Evolutionary conservation across 225 moss, liverwort and hornwort genomes (phyloP).

Genomic region (Bryoerythrophyllum caledonicum): DNA sequence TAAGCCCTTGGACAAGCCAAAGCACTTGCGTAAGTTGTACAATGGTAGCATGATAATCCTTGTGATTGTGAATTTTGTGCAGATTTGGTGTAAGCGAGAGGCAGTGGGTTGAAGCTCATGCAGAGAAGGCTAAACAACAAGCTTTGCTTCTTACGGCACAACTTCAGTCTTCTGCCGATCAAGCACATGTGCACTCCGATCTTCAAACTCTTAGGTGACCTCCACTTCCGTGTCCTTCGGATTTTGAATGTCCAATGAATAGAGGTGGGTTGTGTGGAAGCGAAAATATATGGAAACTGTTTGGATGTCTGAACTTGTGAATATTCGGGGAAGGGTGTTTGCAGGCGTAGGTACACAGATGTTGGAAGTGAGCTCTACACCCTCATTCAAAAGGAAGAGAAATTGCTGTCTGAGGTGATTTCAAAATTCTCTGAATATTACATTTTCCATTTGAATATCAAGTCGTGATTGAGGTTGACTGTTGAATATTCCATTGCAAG

Average conservation of each 20-base stretch:
- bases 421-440: not conserved
- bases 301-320: constrained; percentile 45
- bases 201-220: constrained; percentile 71
- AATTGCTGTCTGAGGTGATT: constrained; percentile 69
- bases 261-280: not conserved
- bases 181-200: constrained; percentile 81
- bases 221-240: constrained; percentile 28
- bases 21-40: not conserved
- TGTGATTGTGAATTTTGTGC: constrained; percentile 9
- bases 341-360: constrained; percentile 85
- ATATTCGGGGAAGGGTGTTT: constrained; percentile 50
- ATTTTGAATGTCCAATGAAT: constrained; percentile 1
- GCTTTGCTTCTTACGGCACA: constrained; percentile 77
- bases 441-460: not conserved
- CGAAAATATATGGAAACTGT: not conserved
- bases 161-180: constrained; percentile 83
- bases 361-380: constrained; percentile 72
- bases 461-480: not conserved
- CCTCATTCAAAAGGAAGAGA: constrained; percentile 76
- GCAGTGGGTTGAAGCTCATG: constrained; percentile 99
- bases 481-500: not conserved
- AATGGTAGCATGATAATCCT: not conserved
- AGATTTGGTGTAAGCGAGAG: constrained; percentile 98
- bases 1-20: not conserved
- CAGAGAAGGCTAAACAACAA: constrained; percentile 89